Evolutionary conservation across 2,329 filamentous ascomycete species (phyloP).

Genomic region (Colletotrichum aenigma): DNA sequence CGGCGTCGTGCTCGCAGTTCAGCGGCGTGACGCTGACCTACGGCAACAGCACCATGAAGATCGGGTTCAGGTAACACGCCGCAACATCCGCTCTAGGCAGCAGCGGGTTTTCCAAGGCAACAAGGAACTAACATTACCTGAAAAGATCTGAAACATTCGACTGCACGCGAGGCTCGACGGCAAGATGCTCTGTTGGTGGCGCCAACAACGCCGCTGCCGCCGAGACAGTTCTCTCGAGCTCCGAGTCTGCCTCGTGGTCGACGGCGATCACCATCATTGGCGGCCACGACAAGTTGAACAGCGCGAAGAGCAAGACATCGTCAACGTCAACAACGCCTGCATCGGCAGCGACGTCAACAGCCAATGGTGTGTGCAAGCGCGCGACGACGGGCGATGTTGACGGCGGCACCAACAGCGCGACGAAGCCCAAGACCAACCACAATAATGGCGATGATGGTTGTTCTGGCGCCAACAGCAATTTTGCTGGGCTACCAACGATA

Average conservation of each 20-base stretch:
- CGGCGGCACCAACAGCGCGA: not conserved
- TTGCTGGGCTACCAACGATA: not conserved
- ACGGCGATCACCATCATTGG: constrained; percentile 12
- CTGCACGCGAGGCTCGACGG: constrained; percentile 2
- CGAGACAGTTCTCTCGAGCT: not conserved
- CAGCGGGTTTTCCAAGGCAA: not conserved
- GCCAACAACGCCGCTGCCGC: not conserved
- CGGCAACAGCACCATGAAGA: constrained; percentile 2
- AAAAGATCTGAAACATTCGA: not conserved
- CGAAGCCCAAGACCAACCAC: not conserved
- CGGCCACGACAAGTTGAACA: not conserved
- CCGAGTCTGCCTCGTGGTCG: not conserved
- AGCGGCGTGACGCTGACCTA: constrained; percentile 13
- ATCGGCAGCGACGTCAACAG: not conserved
- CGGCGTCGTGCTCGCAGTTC: constrained; percentile 6
- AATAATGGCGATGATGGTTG: not conserved
- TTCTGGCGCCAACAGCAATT: not conserved
- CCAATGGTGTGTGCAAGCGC: constrained; percentile 3
- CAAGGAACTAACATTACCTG: not conserved
- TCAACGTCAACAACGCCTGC: not conserved
- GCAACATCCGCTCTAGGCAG: not conserved
- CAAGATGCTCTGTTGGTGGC: not conserved
- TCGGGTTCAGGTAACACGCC: not conserved
- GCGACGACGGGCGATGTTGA: not conserved
- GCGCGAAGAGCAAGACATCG: not conserved